Base-by-base conservation (phyloP, 2,329 filamentous ascomycete species). In the Dothiorella sarmentorum region DNA sequence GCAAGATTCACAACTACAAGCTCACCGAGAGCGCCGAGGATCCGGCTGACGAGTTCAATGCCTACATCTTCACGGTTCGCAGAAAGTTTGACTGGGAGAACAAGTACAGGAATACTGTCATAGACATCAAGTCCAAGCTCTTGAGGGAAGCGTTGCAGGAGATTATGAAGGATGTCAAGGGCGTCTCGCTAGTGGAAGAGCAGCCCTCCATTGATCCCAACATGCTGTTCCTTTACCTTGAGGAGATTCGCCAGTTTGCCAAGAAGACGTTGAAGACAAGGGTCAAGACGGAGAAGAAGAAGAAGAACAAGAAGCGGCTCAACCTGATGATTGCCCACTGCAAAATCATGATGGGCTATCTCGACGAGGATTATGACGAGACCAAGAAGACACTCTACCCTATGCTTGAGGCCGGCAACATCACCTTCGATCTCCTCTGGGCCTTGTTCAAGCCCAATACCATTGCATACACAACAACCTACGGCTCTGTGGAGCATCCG, bases 361-460 rank as follows among this genome's bases (percentile, higher is more conserved):
- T 94, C n/a, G 87, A 92, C 64, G 84, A 86, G 61, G 92, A 96
- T 71, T 96, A 90, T 67, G 83, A 85, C 1, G 81, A 89, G 17
- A 85, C 82, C 31, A 92, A 93, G 69, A 90, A 91, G 71, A 89
- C 87, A 1, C 80, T 96, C 0, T 87, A 91, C 64, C 89, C 90
- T 0, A 84, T 96, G 74, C 78, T 96, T 2, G 83, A 91, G 63
- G 88, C 87, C 29, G 90, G 90, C 7, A 85, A 91, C 43, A 95
- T 96, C 69, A 95, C 90, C 0, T 96, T 92, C 65, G 90, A 96
- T 59, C 80, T 95, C 2, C 77, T 95, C 1, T 96, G 91, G 91
- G 90, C 91, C 0, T 75, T 96, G 3, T 95, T 89, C 82, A 95
- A 94, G 68, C 91, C 91, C 0, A 89, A 91, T 66, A 91, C 89